Base-by-base conservation (phyloP, 768 basidiomycete species). In the Ramaria sp. region DNA sequence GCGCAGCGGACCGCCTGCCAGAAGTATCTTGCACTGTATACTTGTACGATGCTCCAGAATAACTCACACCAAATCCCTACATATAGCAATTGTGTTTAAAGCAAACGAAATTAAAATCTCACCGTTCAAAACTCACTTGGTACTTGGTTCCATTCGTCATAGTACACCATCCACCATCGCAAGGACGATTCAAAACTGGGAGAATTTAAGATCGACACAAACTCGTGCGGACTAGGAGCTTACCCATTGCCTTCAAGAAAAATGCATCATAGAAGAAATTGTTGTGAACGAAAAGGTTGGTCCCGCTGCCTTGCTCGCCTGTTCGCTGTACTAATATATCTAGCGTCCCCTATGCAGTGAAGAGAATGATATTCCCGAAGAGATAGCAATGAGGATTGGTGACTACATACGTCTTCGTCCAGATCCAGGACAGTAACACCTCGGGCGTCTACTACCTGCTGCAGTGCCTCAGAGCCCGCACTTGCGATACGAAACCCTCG, bases 251-350 rank as follows among this genome's bases (percentile, higher is more conserved):
- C 66, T 97, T 97, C 53, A 98, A 76, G 80, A 98, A 99, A 75
- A 99, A 99, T 0, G 96, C 95, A 62, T 99, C 96, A 66, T 93
- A 93, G 65, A 95, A 98, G 65, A 94, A 90, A 68, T 97, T 98
- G 66, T 99, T 99, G 71, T 95, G 92, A 49, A 99, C 74, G 65
- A 99, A 95, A 4, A 81, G 65, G 17, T 90, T 71, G 41, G 77
- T 81, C 13, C 86, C 85, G 45, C 71, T 72, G 1, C 79, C 78
- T 52, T 82, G 80, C 4, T 72, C 71, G 1, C 91, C 92, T 0
- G 83, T 82, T 42, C 96, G 73, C 65, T 95, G 93, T 0, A 98
- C 77, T 69, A 96, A 75, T n/a, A 99, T 80, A 69, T 99, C 96
- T 34, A 98, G 72, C 0, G 83, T 81, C 0, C 95, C 95, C 90